These are phyloP conservation scores for Mucor piriformis DNA, from an alignment of 371 early-diverging fungal species.

Conservation along the genomic window DNA sequence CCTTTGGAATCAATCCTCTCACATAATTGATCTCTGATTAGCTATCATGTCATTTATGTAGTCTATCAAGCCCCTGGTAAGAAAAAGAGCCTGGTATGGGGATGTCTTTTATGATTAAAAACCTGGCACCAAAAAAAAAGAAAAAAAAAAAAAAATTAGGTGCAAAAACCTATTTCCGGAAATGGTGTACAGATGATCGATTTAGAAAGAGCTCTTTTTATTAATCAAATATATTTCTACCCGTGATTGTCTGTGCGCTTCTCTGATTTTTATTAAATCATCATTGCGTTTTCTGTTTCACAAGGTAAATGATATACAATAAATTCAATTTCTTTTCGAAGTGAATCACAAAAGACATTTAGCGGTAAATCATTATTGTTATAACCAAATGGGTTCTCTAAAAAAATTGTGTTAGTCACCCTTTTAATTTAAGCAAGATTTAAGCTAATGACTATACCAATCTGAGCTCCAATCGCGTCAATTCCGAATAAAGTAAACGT, in stretches of 20 bases:
- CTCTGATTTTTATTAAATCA: slow-evolving; percentile 4
- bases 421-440: neutral
- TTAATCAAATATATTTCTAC: neutral
- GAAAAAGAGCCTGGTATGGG: no score
- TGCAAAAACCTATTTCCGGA: no score
- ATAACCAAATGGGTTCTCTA: slow-evolving; percentile 75
- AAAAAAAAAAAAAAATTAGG: no score
- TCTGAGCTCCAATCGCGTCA: slow-evolving; percentile 63
- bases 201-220: no score
- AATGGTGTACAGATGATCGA: no score
- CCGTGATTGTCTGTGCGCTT: slow-evolving; percentile 20
- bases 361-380: slow-evolving; percentile 55
- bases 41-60: no score
- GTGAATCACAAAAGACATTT: slow-evolving; percentile 43
- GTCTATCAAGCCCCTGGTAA: no score
- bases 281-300: slow-evolving; percentile 31
- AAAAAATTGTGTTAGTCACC: neutral
- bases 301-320: slow-evolving; percentile 48
- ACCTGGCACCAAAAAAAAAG: no score
- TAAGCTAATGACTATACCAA: slow-evolving; percentile 15
- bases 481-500: slow-evolving; percentile 77
- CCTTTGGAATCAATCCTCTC: no score
- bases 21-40: no score
- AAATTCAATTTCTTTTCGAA: slow-evolving; percentile 50
- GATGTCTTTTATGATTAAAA: no score